Base-by-base conservation (phyloP, 2,329 filamentous ascomycete species). In the Cladophialophora exuberans region DNA sequence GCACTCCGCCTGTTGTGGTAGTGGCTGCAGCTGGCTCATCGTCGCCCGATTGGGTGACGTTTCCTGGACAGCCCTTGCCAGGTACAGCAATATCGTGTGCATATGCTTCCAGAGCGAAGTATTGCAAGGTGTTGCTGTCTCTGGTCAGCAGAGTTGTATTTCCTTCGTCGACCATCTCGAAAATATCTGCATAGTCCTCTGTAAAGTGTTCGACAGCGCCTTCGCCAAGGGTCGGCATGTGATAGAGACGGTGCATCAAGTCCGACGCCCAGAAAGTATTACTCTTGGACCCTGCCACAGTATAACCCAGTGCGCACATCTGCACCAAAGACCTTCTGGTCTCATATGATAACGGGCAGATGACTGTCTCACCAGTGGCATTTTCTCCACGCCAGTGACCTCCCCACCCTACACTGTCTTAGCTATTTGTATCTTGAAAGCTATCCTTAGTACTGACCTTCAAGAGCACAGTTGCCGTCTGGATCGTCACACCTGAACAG, bases 361-460 rank as follows among this genome's bases (percentile, higher is more conserved):
- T 88, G 61, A 88, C 86, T 2, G 85, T 89, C 69, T 89, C 85
- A 1, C 76, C 70, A 2, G 84, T 83, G 2, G 79, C 85, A 57
- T 88, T 88, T 22, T 69, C 65, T 38, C 85, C 85, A 51, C 86
- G 82, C 81, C 81, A 87, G 73, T 89, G 85, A 28, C 86, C 86
- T 41, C 76, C 86, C 79, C 81, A 88, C 47, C 74, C 84, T 87
- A n/a, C 1, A 13, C 13, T n/a, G 17, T 22, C 15, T 46, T 18
- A 46, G 43, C 35, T 46, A 9, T n/a, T 33, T 22, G 46, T 48
- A 50, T 36, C 51, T 25, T 52, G 38, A 11, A 10, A 2, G 13
- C 18, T n/a, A n/a, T n/a, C 20, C 15, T 18, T 3, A 18, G 45
- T n/a, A 74, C 73, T 66, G 22, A 78, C 74, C 64, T 76, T 78